Conservation (phyloP, 805 yeast genomes). For the Candida sonorensis region DNA sequence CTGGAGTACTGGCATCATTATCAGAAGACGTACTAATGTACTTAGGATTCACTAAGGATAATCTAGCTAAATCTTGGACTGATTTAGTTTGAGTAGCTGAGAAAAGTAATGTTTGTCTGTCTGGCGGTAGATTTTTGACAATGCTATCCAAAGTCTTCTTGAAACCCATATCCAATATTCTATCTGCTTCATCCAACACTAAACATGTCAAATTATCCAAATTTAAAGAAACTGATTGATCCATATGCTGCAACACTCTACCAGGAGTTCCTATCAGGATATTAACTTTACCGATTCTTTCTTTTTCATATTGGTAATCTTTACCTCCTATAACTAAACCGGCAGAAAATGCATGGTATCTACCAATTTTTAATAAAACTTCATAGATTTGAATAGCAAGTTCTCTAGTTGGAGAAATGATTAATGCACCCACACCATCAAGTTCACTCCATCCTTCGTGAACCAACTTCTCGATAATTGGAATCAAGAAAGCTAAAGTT, state of each 20-base stretch:
- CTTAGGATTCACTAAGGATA: constrained; percentile 59
- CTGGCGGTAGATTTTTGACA: constrained; percentile 66
- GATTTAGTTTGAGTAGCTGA: constrained; percentile 88
- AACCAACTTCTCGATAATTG: constrained; percentile 64
- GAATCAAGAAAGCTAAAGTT: constrained; percentile 79
- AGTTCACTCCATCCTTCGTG: constrained; percentile 69
- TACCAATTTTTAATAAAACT: constrained; percentile 77
- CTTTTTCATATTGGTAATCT: constrained; percentile 75
- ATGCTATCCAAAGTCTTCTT: constrained; percentile 76
- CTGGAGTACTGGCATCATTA: constrained; percentile 53
- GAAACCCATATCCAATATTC: constrained; percentile 93
- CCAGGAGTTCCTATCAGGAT: constrained; percentile 92
- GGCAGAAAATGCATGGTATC: constrained; percentile 68
- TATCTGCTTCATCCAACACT: constrained; percentile 87
- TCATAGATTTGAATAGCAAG: constrained; percentile 87
- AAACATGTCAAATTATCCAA: constrained; percentile 67
- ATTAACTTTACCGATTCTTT: constrained; percentile 71
- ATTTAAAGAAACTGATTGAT: constrained; percentile 79
- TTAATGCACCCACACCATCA: constrained; percentile 86
- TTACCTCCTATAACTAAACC: constrained; percentile 94
- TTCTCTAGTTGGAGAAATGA: constrained; percentile 90
- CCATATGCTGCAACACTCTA: constrained; percentile 81
- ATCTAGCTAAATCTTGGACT: constrained; percentile 74
- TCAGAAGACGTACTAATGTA: constrained; percentile 41
- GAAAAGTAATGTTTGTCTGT: constrained; percentile 76